Evolutionary conservation across 2,329 filamentous ascomycete genomes (phyloP), one percentile per base, ranked within the genome.

Genomic region (Paecilomyces sp.): DNA sequence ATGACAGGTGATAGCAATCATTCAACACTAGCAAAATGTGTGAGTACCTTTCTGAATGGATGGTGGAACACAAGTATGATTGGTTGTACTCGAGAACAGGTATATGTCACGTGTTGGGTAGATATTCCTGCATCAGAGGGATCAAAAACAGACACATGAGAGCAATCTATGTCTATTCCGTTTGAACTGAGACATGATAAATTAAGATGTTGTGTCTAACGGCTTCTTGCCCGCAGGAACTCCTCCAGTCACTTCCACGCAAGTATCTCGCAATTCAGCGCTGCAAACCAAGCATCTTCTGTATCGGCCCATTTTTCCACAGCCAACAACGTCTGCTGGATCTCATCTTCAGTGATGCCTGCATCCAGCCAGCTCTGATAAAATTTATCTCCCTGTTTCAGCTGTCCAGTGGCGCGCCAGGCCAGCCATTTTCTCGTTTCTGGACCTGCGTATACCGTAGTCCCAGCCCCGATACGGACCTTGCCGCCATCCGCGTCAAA

Each of bases 271-370:
- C 65, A 66, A 63, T 77, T 71, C 57, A 75, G 13, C 9, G 67
- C 62, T 5, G 63, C 71, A 63, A 67, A 70, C 75, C 74, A 78
- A 0, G 74, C 75, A 64, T 75, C 75, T 53, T 77, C 71, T 12
- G 64, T 70, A 52, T 72, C 68, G 0, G 65, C 72, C 75, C 75
- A 78, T 55, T 64, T 62, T 24, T 64, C 56, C n/a, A 74, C 56
- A 2, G 70, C 71, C 1, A 2, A 34, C 56, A 68, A 33, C 11
- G 71, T 70, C 65, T 75, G 60, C 57, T 70, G 60, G 28, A 77
- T 73, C 65, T 75, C 71, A 0, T 68, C 72, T 36, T 73, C 68
- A 0, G 67, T 66, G 56, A 77, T 73, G 1, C 75, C 76, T 2
- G 66, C 71, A 53, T 68, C 61, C 2, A 70, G 33, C 75, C 75